Conservation (phyloP, 2,329 filamentous ascomycete genomes). For the Colletotrichum cuscutae region DNA sequence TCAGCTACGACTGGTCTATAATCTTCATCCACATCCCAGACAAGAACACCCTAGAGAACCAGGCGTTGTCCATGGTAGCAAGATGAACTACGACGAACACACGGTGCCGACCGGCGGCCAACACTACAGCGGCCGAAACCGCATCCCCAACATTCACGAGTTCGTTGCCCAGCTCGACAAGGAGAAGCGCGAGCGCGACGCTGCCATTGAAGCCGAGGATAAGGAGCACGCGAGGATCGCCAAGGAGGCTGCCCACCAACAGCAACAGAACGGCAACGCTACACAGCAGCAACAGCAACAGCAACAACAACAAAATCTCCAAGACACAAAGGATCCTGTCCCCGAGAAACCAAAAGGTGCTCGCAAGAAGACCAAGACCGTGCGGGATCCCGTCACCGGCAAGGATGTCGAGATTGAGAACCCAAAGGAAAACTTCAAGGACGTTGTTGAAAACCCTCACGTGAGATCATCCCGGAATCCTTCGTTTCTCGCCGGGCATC, state of each 20-base stretch:
- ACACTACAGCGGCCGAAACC: constrained; percentile 85
- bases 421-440: constrained; percentile 74
- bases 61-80: constrained; percentile 22
- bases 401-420: constrained; percentile 88
- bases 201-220: constrained; percentile 71
- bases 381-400: constrained; percentile 90
- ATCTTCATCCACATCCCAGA: background rate
- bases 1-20: background rate
- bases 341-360: constrained; percentile 42
- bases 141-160: constrained; percentile 87
- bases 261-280: background rate
- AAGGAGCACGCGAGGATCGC: constrained; percentile 46
- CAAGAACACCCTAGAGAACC: background rate
- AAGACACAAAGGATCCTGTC: constrained; percentile 54
- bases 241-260: background rate
- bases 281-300: constrained; percentile 15
- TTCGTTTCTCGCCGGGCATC: background rate
- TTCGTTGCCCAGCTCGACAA: constrained; percentile 83
- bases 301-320: background rate
- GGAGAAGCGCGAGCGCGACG: constrained; percentile 82
- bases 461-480: constrained; percentile 52
- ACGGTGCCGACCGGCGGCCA: constrained; percentile 61
- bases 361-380: constrained; percentile 68
- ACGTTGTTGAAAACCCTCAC: constrained; percentile 76
- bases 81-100: constrained; percentile 53